Conservation (phyloP, 495 filamentous ascomycete species). For the Tuber microsphaerosporum region DNA sequence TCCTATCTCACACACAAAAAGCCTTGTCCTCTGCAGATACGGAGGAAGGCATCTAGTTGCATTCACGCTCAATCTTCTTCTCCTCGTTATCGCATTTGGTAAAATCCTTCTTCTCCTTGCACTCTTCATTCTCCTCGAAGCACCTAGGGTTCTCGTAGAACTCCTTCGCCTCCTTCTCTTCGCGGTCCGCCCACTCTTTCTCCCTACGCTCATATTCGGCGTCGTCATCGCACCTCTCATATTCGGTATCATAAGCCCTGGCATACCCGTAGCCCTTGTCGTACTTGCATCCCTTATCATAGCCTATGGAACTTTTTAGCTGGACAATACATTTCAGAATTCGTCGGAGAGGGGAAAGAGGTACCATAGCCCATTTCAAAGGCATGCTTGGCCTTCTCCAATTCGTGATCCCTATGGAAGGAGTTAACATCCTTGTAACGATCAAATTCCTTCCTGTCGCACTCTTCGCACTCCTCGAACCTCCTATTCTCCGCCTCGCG, state of each 20-base stretch:
- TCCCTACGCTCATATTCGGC: conserved; percentile 6
- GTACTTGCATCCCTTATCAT: conserved; percentile 33
- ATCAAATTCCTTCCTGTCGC: conserved; percentile 5
- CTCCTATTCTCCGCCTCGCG: conserved; percentile 7
- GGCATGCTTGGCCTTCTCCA: conserved; percentile 15
- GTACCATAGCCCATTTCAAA: conserved; percentile 26
- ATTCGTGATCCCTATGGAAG: not conserved
- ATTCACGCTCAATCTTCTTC: not conserved
- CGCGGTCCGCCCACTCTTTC: not conserved
- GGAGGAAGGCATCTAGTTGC: not conserved
- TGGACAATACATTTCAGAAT: not conserved
- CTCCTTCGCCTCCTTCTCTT: not conserved
- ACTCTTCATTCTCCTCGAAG: not conserved
- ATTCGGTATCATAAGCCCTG: conserved; percentile 23
- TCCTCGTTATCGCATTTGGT: not conserved
- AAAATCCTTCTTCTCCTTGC: not conserved
- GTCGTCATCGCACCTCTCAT: conserved; percentile 18
- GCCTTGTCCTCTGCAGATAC: not conserved
- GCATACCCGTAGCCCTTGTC: conserved; percentile 37
- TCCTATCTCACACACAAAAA: not conserved
- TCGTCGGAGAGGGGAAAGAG: not conserved
- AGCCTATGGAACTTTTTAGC: conserved; percentile 13
- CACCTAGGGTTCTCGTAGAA: conserved; percentile 7
- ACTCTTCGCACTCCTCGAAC: conserved; percentile 9
- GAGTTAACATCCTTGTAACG: not conserved